Evolutionary conservation across 2,329 filamentous ascomycete species (phyloP).

Genomic region (Annulohypoxylon truncatum): DNA sequence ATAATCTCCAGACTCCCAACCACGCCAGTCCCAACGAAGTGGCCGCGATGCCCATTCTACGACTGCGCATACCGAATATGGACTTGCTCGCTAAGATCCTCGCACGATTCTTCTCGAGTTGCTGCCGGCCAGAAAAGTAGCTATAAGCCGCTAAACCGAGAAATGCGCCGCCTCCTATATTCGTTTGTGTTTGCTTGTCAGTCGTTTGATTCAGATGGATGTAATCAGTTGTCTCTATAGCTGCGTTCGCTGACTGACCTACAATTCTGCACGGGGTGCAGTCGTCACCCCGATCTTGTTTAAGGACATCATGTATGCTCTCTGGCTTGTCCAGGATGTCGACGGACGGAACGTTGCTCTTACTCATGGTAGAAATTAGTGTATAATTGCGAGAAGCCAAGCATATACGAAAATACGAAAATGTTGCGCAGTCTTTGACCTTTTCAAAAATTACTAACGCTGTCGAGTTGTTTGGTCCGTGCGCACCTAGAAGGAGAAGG

Average conservation of each 20-base stretch:
- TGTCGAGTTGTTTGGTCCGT: slow-evolving; percentile 9
- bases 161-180: slow-evolving; percentile 77
- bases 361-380: slow-evolving; percentile 53
- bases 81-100: slow-evolving; percentile 75
- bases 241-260: slow-evolving; percentile 62
- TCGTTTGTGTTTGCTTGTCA: slow-evolving; percentile 11
- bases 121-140: slow-evolving; percentile 78
- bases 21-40: slow-evolving; percentile 76
- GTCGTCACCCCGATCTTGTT: slow-evolving; percentile 69
- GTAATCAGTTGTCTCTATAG: neutral
- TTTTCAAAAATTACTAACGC: slow-evolving; percentile 2
- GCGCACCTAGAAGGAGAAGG: neutral
- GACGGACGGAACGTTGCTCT: slow-evolving; percentile 62
- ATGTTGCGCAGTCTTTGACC: neutral
- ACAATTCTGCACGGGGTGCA: slow-evolving; percentile 78
- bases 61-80: slow-evolving; percentile 77
- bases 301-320: slow-evolving; percentile 68
- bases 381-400: neutral
- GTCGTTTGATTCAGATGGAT: neutral
- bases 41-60: slow-evolving; percentile 72
- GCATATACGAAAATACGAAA: slow-evolving; percentile 9
- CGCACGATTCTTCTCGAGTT: slow-evolving; percentile 74
- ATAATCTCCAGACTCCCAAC: slow-evolving; percentile 76
- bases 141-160: slow-evolving; percentile 81
- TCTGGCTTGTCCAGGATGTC: slow-evolving; percentile 69